Percentiles rank a stretch among this genome's conserved stretches.
Evolutionary conservation across 306 rosid genomes (phyloP).

Genomic region (Prunus salicina): DNA sequence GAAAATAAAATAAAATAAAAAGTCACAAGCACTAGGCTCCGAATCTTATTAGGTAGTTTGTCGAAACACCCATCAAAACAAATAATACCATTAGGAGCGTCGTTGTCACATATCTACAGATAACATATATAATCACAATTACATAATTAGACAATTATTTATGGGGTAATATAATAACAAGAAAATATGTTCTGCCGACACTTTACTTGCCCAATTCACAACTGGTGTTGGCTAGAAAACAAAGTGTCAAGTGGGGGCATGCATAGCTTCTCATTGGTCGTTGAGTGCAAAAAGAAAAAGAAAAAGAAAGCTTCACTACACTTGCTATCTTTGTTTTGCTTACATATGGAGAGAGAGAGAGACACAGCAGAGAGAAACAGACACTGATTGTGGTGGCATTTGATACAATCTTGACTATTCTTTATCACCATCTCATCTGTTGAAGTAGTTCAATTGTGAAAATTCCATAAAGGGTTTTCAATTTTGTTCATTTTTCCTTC

Average conservation of each 20-base stretch:
- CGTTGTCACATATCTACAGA: slow-evolving; percentile 3
- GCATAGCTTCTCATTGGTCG: slow-evolving; percentile 6
- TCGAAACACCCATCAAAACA: slow-evolving; percentile 4
- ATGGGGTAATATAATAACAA: background rate
- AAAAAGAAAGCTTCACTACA: background rate
- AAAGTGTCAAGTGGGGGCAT: background rate
- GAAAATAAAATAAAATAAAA: background rate
- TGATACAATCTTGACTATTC: background rate
- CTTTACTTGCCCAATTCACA: background rate
- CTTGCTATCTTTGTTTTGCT: background rate
- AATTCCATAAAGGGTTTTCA: background rate
- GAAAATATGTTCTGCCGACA: slow-evolving; percentile 11
- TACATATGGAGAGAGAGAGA: background rate
- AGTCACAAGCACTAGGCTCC: background rate
- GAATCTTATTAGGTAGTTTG: slow-evolving; percentile 17
- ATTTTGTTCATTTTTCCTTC: background rate
- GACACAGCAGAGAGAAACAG: background rate
- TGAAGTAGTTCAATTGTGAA: background rate
- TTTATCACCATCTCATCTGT: background rate
- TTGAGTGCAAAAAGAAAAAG: background rate
- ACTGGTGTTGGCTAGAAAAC: slow-evolving; percentile 7
- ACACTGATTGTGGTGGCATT: background rate
- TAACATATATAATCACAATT: background rate
- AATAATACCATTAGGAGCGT: background rate
- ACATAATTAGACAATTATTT: background rate